phyloP scores from a whole-genome alignment of 176 grass and related monocot genomes.

The Aechmea fasciata region DNA sequence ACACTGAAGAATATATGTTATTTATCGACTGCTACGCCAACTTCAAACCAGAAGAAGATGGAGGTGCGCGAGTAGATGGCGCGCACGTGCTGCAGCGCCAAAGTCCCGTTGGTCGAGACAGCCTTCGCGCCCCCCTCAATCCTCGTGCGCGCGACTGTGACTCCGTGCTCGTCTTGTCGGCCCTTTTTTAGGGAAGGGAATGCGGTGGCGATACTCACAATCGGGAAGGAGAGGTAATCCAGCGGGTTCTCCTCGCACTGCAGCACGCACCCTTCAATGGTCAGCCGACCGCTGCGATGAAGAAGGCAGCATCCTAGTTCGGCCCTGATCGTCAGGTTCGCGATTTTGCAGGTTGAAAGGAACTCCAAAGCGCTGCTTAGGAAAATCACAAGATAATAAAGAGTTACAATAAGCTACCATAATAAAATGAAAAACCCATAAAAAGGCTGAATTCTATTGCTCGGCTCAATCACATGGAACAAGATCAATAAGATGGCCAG shows the following conservation, averaged over 20 bases:
- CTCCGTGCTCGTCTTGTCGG: conserved; percentile 29
- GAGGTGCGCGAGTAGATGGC: conserved; percentile 77
- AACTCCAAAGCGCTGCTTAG: conserved; percentile 67
- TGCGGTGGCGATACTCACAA: conserved; percentile 59
- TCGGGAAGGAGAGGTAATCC: conserved; percentile 89
- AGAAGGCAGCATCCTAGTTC: conserved; percentile 85
- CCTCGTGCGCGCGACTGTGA: conserved; percentile 71
- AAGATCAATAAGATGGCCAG: not conserved
- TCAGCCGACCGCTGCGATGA: conserved; percentile 65
- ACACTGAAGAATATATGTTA: not conserved
- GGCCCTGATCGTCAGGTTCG: conserved; percentile 67
- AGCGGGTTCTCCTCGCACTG: conserved; percentile 89
- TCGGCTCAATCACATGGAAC: too few relatives aligned
- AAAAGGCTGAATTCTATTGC: too few relatives aligned
- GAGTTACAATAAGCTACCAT: not conserved
- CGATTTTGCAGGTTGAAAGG: conserved; percentile 80
- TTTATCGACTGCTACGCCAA: conserved; percentile 37
- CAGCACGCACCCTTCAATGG: conserved; percentile 78
- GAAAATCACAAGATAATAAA: not conserved
- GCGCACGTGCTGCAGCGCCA: conserved; percentile 63
- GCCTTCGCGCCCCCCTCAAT: conserved; percentile 92
- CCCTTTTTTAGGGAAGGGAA: conserved; percentile 27
- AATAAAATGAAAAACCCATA: not conserved
- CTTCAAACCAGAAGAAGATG: conserved; percentile 95
- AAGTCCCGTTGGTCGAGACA: conserved; percentile 54